A percentile compares a stretch with the other conserved stretches of the same genome.
Evolutionary conservation across 345 rosid species (phyloP).

Genomic region (Populus euphratica): DNA sequence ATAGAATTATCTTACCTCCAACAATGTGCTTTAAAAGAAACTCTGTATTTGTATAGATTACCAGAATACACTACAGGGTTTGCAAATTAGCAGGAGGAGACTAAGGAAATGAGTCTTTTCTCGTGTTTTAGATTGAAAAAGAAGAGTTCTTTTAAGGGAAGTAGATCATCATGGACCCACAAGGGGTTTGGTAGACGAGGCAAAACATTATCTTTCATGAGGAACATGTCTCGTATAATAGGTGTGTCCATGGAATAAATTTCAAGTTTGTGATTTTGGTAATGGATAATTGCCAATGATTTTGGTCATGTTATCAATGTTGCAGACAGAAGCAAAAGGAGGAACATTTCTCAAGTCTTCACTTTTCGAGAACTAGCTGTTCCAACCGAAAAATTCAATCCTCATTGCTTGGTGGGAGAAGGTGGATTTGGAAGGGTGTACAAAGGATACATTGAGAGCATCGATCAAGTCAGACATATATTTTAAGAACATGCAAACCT

Average conservation of each 20-base stretch:
- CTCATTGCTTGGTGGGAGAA: slow-evolving; percentile 48
- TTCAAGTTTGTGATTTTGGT: background rate
- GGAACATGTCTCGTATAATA: background rate
- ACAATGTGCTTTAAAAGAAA: background rate
- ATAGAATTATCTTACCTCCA: background rate
- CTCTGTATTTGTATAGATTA: background rate
- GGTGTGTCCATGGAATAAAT: background rate
- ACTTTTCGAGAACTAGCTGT: slow-evolving; percentile 42
- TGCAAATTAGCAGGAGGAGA: slow-evolving; percentile 1
- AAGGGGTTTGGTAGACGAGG: background rate
- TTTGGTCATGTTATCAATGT: background rate
- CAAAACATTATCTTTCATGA: slow-evolving; percentile 4
- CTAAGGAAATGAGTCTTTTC: slow-evolving; percentile 6
- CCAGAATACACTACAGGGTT: background rate
- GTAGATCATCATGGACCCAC: background rate
- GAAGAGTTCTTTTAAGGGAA: background rate
- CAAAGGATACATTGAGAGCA: too few species aligned
- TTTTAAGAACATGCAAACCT: too few species aligned
- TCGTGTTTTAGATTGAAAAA: slow-evolving; percentile 5
- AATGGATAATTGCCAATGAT: background rate
- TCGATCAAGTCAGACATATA: too few species aligned
- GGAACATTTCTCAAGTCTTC: slow-evolving; percentile 28
- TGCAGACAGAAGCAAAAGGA: slow-evolving; percentile 41
- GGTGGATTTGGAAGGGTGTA: slow-evolving; percentile 69
- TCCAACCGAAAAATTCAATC: slow-evolving; percentile 54